phyloP scores from a whole-genome alignment of 2,329 filamentous ascomycete species.

The Juglanconis juglandina region DNA sequence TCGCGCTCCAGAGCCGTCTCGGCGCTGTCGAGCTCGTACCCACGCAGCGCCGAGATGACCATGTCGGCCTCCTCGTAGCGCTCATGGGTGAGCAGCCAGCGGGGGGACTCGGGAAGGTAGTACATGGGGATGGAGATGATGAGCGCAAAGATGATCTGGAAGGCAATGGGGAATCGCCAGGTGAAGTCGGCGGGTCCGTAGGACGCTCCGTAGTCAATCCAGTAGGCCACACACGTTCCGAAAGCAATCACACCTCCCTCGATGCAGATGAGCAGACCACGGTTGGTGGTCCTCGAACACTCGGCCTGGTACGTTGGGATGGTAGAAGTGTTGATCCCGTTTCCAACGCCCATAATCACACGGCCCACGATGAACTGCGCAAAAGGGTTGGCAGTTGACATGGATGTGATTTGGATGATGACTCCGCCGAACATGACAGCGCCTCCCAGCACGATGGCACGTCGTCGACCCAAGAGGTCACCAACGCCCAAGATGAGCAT shows the following conservation, averaged over 20 bases:
- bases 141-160: constrained; percentile 34
- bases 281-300: constrained; percentile 40
- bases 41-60: constrained; percentile 35
- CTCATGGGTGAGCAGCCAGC: constrained; percentile 37
- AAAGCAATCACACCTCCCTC: constrained; percentile 45
- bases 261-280: constrained; percentile 41
- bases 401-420: constrained; percentile 50
- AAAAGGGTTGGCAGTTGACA: constrained; percentile 26
- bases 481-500: constrained; percentile 49
- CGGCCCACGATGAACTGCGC: constrained; percentile 47
- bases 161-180: constrained; percentile 55
- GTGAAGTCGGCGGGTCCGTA: constrained; percentile 40
- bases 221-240: constrained; percentile 37
- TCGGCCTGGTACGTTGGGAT: constrained; percentile 48
- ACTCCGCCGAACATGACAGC: constrained; percentile 59
- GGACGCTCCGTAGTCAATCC: constrained; percentile 47
- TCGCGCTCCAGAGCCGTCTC: constrained; percentile 58
- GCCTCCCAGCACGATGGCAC: constrained; percentile 55
- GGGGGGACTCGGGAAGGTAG: constrained; percentile 38
- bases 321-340: constrained; percentile 47
- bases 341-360: constrained; percentile 50
- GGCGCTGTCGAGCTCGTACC: constrained; percentile 46
- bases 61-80: constrained; percentile 33
- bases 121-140: constrained; percentile 32
- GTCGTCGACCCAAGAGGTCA: constrained; percentile 47